Percentiles rank a stretch among this genome's conserved stretches.
phyloP scores from a whole-genome alignment of 768 basidiomycete genomes.

The Suillus subaureus region DNA sequence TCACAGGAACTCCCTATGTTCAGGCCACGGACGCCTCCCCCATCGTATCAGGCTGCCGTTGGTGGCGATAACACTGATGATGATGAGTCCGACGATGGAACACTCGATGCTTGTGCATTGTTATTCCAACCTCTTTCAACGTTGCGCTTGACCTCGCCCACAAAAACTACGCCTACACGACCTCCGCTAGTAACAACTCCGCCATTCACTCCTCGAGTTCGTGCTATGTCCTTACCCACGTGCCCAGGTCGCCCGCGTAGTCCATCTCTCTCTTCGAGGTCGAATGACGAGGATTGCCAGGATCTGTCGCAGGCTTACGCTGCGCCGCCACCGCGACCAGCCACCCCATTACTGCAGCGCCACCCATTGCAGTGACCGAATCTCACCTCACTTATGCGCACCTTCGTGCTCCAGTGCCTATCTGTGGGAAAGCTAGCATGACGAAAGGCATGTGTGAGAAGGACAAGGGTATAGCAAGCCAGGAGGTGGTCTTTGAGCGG shows the following conservation, averaged over 20 bases:
- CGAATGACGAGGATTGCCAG: slow-evolving; percentile 22
- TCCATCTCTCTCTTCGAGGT: slow-evolving; percentile 16
- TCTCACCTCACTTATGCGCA: slow-evolving; percentile 33
- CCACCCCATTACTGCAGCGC: slow-evolving; percentile 24
- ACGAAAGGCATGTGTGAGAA: slow-evolving; percentile 7
- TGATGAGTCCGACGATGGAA: slow-evolving; percentile 10
- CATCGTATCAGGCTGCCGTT: slow-evolving; percentile 22
- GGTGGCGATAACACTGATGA: slow-evolving; percentile 1
- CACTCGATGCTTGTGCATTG: slow-evolving; percentile 27
- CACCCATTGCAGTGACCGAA: slow-evolving; percentile 21
- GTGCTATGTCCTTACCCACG: slow-evolving; percentile 29
- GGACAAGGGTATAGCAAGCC: slow-evolving; percentile 15
- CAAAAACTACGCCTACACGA: slow-evolving; percentile 9
- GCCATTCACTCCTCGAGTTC: slow-evolving; percentile 23
- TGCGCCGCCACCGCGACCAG: slow-evolving; percentile 23
- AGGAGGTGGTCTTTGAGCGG: slow-evolving; percentile 30
- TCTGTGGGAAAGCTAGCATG: slow-evolving; percentile 2
- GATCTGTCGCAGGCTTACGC: slow-evolving; percentile 34
- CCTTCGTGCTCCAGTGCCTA: slow-evolving; percentile 20
- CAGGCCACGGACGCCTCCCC: slow-evolving; percentile 28
- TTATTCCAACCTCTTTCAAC: slow-evolving; percentile 31
- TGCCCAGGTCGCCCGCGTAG: slow-evolving; percentile 16
- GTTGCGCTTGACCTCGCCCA: slow-evolving; percentile 16
- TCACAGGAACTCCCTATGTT: slow-evolving; percentile 23
- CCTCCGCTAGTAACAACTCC: slow-evolving; percentile 16